A percentile compares a stretch with the other conserved stretches of the same genome.
Conservation (phyloP, 2,329 filamentous ascomycete species). For the Rachicladosporium sp. region DNA sequence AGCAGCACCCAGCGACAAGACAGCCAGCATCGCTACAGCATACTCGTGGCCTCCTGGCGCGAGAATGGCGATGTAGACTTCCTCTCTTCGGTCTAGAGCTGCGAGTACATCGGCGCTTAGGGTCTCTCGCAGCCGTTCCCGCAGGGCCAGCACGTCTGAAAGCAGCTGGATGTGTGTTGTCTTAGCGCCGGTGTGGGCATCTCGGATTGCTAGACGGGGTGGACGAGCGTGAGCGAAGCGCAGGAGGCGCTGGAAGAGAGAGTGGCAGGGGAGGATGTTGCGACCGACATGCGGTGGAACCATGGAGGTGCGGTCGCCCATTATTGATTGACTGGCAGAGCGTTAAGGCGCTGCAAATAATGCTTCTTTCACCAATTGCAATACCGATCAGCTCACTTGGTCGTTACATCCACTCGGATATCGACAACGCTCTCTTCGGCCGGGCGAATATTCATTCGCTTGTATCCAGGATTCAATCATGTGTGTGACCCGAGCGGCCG, state of each 20-base stretch:
- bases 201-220: slow-evolving; percentile 27
- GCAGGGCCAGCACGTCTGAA: slow-evolving; percentile 33
- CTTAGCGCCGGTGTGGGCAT: slow-evolving; percentile 25
- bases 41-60: slow-evolving; percentile 37
- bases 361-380: too few relatives aligned
- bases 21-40: slow-evolving; percentile 35
- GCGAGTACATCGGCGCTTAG: slow-evolving; percentile 18
- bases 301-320: slow-evolving; percentile 15
- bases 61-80: slow-evolving; percentile 34
- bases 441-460: too few relatives aligned
- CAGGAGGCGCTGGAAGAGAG: slow-evolving; percentile 30
- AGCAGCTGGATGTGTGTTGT: slow-evolving; percentile 32
- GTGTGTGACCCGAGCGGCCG: too few relatives aligned
- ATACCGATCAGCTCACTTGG: too few relatives aligned
- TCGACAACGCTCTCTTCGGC: too few relatives aligned
- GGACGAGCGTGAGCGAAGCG: slow-evolving; percentile 26
- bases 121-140: slow-evolving; percentile 23
- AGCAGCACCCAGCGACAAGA: slow-evolving; percentile 36
- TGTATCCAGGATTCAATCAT: too few relatives aligned
- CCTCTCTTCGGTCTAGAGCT: slow-evolving; percentile 23
- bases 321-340: too few relatives aligned
- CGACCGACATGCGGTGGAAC: slow-evolving; percentile 11
- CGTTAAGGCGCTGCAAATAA: too few relatives aligned
- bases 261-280: slow-evolving; percentile 20
- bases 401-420: too few relatives aligned